Evolutionary conservation across 192 early-diverging fungal genomes (phyloP).

Genomic region (Podochytrium sp.): DNA sequence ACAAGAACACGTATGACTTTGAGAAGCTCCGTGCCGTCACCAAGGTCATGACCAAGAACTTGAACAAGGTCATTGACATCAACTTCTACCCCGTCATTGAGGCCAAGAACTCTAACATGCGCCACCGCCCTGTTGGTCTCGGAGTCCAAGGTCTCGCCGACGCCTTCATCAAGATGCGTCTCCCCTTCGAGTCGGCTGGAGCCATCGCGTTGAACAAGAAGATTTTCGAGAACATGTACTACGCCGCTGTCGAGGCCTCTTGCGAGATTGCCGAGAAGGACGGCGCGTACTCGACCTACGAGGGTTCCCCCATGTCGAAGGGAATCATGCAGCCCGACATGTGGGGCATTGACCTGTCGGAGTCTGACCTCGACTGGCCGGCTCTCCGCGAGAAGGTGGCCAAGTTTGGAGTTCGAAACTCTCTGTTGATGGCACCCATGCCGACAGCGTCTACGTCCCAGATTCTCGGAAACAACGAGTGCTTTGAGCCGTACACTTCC

Average conservation of each 20-base stretch:
- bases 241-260: constrained; percentile 88
- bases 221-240: constrained; percentile 98
- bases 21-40: constrained; percentile 77
- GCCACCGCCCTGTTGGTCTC: constrained; percentile 96
- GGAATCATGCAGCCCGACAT: constrained; percentile 93
- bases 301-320: constrained; percentile 85
- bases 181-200: constrained; percentile 88
- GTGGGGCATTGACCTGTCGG: constrained; percentile 76
- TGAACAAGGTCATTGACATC: constrained; percentile 96
- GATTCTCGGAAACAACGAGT: constrained; percentile 98
- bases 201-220: constrained; percentile 81
- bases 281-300: constrained; percentile 88
- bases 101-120: constrained; percentile 87
- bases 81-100: constrained; percentile 96
- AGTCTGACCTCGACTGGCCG: constrained; percentile 85
- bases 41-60: constrained; percentile 88
- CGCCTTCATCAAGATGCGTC: constrained; percentile 92
- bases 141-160: constrained; percentile 98
- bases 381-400: constrained; percentile 77
- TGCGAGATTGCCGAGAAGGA: constrained; percentile 81
- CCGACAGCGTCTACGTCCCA: constrained; percentile 97
- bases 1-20: constrained; percentile 77
- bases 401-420: constrained; percentile 88
- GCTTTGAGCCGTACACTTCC: constrained; percentile 80
- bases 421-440: constrained; percentile 94